Conservation (phyloP, 2,329 filamentous ascomycete species). For the Pseudopyrenochaeta lycopersici region DNA sequence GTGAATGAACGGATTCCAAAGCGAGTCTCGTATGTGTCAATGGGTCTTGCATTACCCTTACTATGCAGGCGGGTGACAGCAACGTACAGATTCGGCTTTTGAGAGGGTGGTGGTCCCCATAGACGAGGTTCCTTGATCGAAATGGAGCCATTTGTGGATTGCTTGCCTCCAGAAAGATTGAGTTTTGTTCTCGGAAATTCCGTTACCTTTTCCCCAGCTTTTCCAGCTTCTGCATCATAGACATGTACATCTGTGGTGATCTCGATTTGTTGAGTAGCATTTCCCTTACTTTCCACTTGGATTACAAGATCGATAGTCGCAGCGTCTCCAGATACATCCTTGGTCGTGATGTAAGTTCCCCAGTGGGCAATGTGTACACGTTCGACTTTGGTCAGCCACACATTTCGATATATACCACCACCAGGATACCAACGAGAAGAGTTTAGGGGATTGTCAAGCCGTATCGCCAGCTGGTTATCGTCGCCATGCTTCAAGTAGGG, state of each 20-base stretch:
- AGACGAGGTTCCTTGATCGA: constrained; percentile 53
- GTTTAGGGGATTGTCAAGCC: constrained; percentile 60
- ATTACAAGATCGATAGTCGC: constrained; percentile 58
- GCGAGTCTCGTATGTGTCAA: constrained; percentile 60
- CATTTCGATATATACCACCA: constrained; percentile 63
- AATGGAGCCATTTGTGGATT: constrained; percentile 42
- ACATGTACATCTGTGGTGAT: constrained; percentile 54
- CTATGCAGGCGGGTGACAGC: constrained; percentile 54
- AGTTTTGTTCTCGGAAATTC: constrained; percentile 44
- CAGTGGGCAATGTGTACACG: constrained; percentile 58
- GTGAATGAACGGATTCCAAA: constrained; percentile 61
- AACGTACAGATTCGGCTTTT: constrained; percentile 59
- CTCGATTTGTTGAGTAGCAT: constrained; percentile 43
- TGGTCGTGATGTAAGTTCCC: constrained; percentile 60
- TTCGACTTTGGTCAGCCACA: constrained; percentile 62
- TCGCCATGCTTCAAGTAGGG: constrained; percentile 50
- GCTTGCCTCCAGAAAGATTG: constrained; percentile 44
- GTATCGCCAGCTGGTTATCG: constrained; percentile 57
- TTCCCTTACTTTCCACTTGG: constrained; percentile 57
- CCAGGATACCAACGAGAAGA: constrained; percentile 65
- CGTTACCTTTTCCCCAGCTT: constrained; percentile 39
- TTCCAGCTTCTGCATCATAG: constrained; percentile 45
- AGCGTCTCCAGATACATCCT: constrained; percentile 54
- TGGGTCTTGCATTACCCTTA: constrained; percentile 10
- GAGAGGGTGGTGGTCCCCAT: constrained; percentile 60